Evolutionary conservation across 1,284 basidiomycete genomes (phyloP).

Genomic region (Sporisorium exsertum): DNA sequence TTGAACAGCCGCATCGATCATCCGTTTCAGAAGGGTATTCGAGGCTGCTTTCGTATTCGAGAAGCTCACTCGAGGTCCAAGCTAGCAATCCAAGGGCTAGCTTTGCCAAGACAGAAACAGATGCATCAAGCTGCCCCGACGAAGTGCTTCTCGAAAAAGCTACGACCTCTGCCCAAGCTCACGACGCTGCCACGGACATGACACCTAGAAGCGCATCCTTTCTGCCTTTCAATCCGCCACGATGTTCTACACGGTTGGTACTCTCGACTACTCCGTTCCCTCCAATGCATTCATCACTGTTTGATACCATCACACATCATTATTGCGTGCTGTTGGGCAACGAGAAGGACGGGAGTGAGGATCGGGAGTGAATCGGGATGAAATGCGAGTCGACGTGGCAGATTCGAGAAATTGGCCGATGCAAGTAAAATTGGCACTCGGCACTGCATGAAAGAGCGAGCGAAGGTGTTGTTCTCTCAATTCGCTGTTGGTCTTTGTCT

Average conservation of each 20-base stretch:
- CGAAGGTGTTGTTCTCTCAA: constrained; percentile 21
- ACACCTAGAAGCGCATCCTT: too few species aligned
- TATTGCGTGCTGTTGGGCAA: not conserved
- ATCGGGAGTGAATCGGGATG: constrained; percentile 8
- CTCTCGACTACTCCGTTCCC: too few species aligned
- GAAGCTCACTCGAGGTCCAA: too few species aligned
- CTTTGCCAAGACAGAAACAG: too few species aligned
- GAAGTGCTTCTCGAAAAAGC: not conserved
- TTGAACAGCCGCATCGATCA: too few species aligned
- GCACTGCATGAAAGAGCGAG: not conserved
- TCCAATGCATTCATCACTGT: not conserved
- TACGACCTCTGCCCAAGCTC: not conserved
- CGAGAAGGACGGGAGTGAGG: not conserved
- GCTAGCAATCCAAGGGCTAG: too few species aligned
- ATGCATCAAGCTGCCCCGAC: not conserved
- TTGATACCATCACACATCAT: not conserved
- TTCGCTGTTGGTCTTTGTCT: not conserved
- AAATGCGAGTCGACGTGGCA: constrained; percentile 5
- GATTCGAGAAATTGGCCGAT: constrained; percentile 8
- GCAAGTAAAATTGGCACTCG: not conserved
- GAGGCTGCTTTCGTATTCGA: too few species aligned
- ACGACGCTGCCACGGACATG: too few species aligned
- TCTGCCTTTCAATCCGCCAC: too few species aligned
- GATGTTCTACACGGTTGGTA: too few species aligned
- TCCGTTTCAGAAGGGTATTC: too few species aligned